Conservation (phyloP, 371 early-diverging fungal genomes). For the Catenaria anguillulae region DNA sequence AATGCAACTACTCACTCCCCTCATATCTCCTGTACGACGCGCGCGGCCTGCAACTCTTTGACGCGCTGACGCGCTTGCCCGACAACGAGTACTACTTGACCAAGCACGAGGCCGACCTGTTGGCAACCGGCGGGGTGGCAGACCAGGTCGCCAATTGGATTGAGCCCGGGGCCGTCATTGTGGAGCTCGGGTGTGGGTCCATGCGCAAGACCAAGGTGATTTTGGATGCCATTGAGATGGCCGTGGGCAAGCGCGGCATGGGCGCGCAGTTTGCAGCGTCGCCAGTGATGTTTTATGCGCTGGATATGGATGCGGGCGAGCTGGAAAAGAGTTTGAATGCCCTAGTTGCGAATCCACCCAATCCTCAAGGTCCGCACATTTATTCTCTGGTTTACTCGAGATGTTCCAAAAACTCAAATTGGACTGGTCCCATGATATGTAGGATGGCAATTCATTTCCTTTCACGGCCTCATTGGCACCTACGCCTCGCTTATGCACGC, state of each 20-base stretch:
- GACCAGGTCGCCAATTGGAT: constrained; percentile 43
- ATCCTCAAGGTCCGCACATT: too few species aligned
- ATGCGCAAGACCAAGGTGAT: constrained; percentile 73
- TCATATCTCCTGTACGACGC: constrained; percentile 70
- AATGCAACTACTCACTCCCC: constrained; percentile 21
- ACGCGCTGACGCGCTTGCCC: constrained; percentile 59
- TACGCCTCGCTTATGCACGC: constrained; percentile 59
- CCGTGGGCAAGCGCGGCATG: constrained; percentile 24
- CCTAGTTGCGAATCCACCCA: constrained; percentile 13
- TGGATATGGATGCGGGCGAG: constrained; percentile 71
- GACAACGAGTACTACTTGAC: constrained; percentile 65
- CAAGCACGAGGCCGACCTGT: constrained; percentile 60
- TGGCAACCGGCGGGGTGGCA: constrained; percentile 34
- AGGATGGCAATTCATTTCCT: neutral
- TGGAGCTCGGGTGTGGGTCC: constrained; percentile 77
- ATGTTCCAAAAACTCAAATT: too few species aligned
- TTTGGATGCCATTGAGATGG: constrained; percentile 47
- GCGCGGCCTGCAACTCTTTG: constrained; percentile 66
- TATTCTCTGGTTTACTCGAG: too few species aligned
- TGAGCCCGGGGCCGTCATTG: constrained; percentile 45
- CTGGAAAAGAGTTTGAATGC: constrained; percentile 44
- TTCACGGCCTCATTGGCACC: constrained; percentile 66
- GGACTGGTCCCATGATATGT: too few species aligned
- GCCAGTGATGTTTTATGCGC: constrained; percentile 64
- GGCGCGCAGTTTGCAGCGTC: too few species aligned